phyloP scores from a whole-genome alignment of 1,284 basidiomycete genomes.

The Microbotryum violaceum region DNA sequence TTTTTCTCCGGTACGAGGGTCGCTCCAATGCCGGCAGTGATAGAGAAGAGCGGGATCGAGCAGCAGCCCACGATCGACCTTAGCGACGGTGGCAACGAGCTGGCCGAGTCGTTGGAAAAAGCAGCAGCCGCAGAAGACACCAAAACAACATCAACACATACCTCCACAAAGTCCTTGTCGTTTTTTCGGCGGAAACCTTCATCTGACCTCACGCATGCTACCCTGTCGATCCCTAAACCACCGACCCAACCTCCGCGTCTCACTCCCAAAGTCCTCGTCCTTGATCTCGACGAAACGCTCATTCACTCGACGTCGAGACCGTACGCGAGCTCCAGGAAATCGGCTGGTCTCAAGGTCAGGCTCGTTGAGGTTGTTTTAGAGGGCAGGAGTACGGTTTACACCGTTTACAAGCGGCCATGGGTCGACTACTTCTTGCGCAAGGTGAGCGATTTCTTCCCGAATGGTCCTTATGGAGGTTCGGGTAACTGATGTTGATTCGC shows the following conservation, averaged over 20 bases:
- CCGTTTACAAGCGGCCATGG: slow-evolving; percentile 97
- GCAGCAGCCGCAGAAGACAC: neutral
- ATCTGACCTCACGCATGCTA: slow-evolving; percentile 1
- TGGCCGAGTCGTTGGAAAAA: too few relatives aligned
- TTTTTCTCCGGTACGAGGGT: too few relatives aligned
- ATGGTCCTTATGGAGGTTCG: too few relatives aligned
- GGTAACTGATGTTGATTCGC: neutral
- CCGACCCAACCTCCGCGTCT: slow-evolving; percentile 12
- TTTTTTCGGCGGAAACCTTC: neutral
- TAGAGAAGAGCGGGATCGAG: too few relatives aligned
- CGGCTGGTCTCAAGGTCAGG: slow-evolving; percentile 52
- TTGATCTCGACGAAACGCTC: slow-evolving; percentile 95
- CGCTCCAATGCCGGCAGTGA: too few relatives aligned
- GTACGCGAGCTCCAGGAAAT: neutral
- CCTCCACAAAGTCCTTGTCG: neutral
- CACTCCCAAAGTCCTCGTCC: slow-evolving; percentile 78
- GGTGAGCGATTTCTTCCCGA: slow-evolving; percentile 48
- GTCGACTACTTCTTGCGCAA: slow-evolving; percentile 92
- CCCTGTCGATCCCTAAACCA: neutral
- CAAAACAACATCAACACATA: neutral
- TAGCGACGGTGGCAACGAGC: neutral
- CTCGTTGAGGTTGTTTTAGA: slow-evolving; percentile 93
- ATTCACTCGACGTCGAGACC: slow-evolving; percentile 78
- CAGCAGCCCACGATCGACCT: neutral
- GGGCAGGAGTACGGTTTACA: slow-evolving; percentile 83